Conservation (phyloP, 257 asterid genomes). For the Dorcoceras hygrometricum region DNA sequence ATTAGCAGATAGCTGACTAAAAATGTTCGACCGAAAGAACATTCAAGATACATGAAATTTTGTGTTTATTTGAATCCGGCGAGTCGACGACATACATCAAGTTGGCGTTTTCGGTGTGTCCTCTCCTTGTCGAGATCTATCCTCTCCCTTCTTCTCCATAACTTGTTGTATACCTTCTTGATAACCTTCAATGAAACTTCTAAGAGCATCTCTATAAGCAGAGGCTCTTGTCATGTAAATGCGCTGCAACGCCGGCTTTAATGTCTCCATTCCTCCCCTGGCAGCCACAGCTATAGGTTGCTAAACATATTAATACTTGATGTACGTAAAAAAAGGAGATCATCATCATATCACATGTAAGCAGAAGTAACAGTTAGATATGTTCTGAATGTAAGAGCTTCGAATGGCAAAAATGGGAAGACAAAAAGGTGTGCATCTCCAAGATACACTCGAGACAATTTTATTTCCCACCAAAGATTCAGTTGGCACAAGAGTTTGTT, state of each 20-base stretch:
- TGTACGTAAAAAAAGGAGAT: slow-evolving; percentile 6
- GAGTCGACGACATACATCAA: background rate
- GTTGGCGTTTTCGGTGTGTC: slow-evolving; percentile 35
- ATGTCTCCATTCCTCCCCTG: slow-evolving; percentile 86
- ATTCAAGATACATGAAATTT: background rate
- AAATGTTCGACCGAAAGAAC: too few relatives aligned
- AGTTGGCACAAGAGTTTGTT: slow-evolving; percentile 5
- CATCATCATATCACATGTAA: background rate
- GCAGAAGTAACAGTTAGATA: background rate
- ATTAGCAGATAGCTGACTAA: too few relatives aligned
- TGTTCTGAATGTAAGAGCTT: background rate
- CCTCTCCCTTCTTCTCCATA: slow-evolving; percentile 61
- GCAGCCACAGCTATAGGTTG: slow-evolving; percentile 73
- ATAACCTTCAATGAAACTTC: slow-evolving; percentile 84
- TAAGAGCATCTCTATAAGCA: slow-evolving; percentile 84
- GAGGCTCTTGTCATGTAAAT: slow-evolving; percentile 94
- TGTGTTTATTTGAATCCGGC: background rate
- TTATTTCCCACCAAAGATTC: background rate
- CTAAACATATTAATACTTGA: slow-evolving; percentile 4
- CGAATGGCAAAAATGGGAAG: background rate
- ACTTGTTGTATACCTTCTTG: slow-evolving; percentile 85
- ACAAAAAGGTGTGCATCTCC: background rate
- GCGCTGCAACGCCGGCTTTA: slow-evolving; percentile 81
- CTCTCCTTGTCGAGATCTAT: slow-evolving; percentile 34
- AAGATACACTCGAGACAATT: background rate